These are phyloP conservation scores for Porpolomopsis calyptriformis DNA, from an alignment of 768 basidiomycete species.

Conservation along the genomic window DNA sequence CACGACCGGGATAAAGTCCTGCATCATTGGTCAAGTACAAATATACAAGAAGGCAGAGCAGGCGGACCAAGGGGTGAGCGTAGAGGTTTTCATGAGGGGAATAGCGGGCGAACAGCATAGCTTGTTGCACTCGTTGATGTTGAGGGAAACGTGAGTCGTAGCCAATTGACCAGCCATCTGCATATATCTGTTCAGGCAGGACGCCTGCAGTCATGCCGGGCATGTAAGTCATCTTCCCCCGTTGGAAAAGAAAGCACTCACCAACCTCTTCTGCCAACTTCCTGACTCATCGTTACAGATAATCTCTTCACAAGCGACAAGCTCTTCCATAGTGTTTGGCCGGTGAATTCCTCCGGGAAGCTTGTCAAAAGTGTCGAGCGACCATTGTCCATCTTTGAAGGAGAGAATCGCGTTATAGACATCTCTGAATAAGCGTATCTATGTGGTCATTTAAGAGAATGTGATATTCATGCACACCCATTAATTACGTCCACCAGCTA, in stretches of 20 bases:
- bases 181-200: constrained; percentile 54
- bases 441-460: constrained; percentile 7
- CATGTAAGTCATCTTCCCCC: too few species aligned
- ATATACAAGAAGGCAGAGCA: constrained; percentile 6
- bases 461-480: constrained; percentile 42
- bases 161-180: constrained; percentile 89
- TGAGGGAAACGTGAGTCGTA: constrained; percentile 80
- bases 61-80: constrained; percentile 70
- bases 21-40: constrained; percentile 9
- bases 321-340: constrained; percentile 76
- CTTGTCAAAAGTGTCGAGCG: constrained; percentile 44
- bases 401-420: constrained; percentile 50
- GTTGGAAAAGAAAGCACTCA: too few species aligned
- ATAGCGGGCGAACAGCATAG: constrained; percentile 64
- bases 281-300: constrained; percentile 64
- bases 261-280: constrained; percentile 74
- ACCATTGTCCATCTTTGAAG: constrained; percentile 46
- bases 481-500: constrained; percentile 71
- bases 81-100: constrained; percentile 78
- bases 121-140: constrained; percentile 65
- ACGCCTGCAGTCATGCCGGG: too few species aligned
- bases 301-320: constrained; percentile 60
- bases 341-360: constrained; percentile 66
- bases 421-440: constrained; percentile 17
- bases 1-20: constrained; percentile 70